Base-by-base conservation (phyloP, 2,329 filamentous ascomycete species). In the Chaetoscypha palmicola region DNA sequence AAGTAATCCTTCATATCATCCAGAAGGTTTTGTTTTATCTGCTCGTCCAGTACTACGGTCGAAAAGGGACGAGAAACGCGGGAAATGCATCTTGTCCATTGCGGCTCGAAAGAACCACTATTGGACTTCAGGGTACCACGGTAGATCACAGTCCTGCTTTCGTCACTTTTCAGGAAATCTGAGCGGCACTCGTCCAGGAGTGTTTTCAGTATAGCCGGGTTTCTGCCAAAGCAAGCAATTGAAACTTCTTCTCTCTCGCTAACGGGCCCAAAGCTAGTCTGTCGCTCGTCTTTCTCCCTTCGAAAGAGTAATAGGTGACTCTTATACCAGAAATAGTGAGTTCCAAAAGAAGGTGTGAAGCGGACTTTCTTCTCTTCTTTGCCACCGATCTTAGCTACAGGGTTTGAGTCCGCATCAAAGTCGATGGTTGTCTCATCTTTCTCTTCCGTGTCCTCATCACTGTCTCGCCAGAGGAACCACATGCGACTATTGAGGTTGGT, bases 331-430 rank as follows among this genome's bases (percentile, higher is more conserved):
- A 88, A 87, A 56, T 74, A 77, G 59, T 86, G 79, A 3, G 66
- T 74, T 5, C 83, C 83, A 44, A 79, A 76, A 0, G 76, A 75
- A 0, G 83, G 83, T 0, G 81, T 86, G 62, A 83, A 86, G 21
- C 64, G 63, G n/a, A 68, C 56, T 37, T 64, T 66, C 44, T 60
- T 61, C 34, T 57, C 40, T 45, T 59, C 58, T 14, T 53, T 76
- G 56, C 73, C 52, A 66, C 23, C 38, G 11, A 36, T 40, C 7
- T 37, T 43, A 4, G 58, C 44, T 14, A 55, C 47, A 2, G 53
- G 49, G 20, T 54, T 58, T n/a, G 42, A 47, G 9, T 57, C 48
- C 8, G 52, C 51, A 24, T 59, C 55, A 26, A 59, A 50, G 4
- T 58, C 52, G 5, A 56, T 35, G 7, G 31, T 48, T 3, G 40